Percentiles rank a stretch among this genome's conserved stretches.
Evolutionary conservation across 148 eudicot species (phyloP).

Genomic region (Fallopia convolvulus): DNA sequence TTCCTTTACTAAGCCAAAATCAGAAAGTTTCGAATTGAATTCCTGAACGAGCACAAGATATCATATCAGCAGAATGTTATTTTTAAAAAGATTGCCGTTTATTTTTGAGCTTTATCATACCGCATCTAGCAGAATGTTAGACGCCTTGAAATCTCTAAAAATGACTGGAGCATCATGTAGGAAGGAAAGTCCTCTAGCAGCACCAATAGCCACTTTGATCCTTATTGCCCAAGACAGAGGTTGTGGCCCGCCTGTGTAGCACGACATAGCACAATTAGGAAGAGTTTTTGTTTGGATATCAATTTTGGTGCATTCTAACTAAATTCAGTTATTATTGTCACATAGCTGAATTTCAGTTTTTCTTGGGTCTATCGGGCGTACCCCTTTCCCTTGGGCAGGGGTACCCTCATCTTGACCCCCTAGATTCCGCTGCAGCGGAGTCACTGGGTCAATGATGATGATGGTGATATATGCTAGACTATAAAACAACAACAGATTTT

Average conservation of each 20-base stretch:
- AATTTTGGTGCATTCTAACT: too few species aligned
- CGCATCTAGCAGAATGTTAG: background rate
- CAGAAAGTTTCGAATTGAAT: conserved; percentile 58
- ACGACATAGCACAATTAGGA: background rate
- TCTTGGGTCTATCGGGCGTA: too few species aligned
- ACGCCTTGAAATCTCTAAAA: conserved; percentile 5
- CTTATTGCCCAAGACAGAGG: conserved; percentile 73
- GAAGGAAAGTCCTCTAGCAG: conserved; percentile 44
- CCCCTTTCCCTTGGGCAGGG: too few species aligned
- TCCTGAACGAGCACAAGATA: conserved; percentile 29
- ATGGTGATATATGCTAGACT: background rate
- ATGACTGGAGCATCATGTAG: conserved; percentile 34
- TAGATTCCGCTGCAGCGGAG: too few species aligned
- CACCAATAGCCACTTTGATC: conserved; percentile 41
- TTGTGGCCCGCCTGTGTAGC: conserved; percentile 47
- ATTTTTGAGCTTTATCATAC: background rate
- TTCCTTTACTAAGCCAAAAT: conserved; percentile 68
- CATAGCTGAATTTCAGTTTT: too few species aligned
- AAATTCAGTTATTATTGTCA: too few species aligned
- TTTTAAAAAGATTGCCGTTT: background rate
- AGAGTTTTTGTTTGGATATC: background rate
- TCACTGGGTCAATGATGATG: too few species aligned
- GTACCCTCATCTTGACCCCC: too few species aligned
- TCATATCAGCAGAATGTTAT: background rate
- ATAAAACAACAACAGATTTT: background rate